Base-by-base conservation (phyloP, 805 yeast genomes). In the Yamadazyma tumulicola region DNA sequence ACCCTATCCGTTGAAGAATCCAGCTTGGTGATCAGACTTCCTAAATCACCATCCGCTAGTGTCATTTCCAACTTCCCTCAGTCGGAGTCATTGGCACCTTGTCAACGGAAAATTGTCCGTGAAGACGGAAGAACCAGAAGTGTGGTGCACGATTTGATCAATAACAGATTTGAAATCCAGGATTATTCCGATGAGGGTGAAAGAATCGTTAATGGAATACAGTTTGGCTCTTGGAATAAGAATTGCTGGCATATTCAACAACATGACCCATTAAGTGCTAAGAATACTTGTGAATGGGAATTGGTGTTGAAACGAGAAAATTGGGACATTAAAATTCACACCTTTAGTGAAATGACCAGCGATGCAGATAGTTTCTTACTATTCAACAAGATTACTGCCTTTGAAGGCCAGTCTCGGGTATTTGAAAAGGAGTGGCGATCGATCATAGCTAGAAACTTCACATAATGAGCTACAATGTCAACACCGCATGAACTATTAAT, bases 221-320 rank as follows among this genome's bases (percentile, higher is more conserved):
- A 60, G 32, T 56, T 62, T 38, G 72, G 72, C 0, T 55, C 62
- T 11, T 50, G 55, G 52, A 68, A 66, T 42, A 58, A 55, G 22
- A 68, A 68, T 39, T 34, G 49, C 8, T 68, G 71, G 66, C 53
- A 41, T 30, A 52, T 67, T 32, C 54, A 55, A 28, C 53, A 54
- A 1, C 45, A 48, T 29, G 64, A 67, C 41, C 74, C 74, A 9
- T 42, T 66, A 11, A 55, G 63, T 19, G 73, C 72, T 2, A 42
- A 36, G 26, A 63, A 59, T 39, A 54, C 61, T 40, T 61, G 69
- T 43, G 48, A 41, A 11, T 68, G 70, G 71, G 60, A 60, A 7
- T 55, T 64, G 40, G 56, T 49, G n/a, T 54, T 66, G 54, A 71
- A 71, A 6, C 60, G 73, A 45, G 31, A 7, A n/a, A 54, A 52